These are phyloP conservation scores for Diddensiella caesifluorescens DNA, from an alignment of 805 yeast species.

Conservation along the genomic window DNA sequence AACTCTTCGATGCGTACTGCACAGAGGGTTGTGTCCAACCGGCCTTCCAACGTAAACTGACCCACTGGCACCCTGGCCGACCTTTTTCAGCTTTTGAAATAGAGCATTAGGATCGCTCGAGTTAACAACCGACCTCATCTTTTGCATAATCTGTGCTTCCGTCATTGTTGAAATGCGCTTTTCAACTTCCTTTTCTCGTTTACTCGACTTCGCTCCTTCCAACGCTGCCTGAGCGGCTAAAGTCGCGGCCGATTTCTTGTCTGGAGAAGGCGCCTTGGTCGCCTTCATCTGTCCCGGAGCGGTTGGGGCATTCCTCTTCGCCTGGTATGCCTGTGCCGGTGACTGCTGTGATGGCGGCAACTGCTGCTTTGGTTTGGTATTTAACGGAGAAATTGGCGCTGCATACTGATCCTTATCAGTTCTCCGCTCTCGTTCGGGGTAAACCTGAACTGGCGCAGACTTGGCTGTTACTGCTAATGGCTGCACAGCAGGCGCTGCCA, in stretches of 20 bases:
- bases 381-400: slow-evolving; percentile 1
- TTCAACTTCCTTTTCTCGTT: slow-evolving; percentile 57
- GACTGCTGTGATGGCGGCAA: background rate
- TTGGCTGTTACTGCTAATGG: background rate
- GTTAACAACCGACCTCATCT: slow-evolving; percentile 75
- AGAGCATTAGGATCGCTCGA: slow-evolving; percentile 77
- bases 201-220: slow-evolving; percentile 14
- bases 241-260: slow-evolving; percentile 9
- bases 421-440: slow-evolving; percentile 3
- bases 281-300: too few relatives aligned
- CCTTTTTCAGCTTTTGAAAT: slow-evolving; percentile 53
- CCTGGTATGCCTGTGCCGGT: background rate
- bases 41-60: slow-evolving; percentile 86
- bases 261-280: too few relatives aligned
- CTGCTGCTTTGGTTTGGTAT: slow-evolving; percentile 7
- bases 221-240: slow-evolving; percentile 29
- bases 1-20: slow-evolving; percentile 40
- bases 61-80: slow-evolving; percentile 98
- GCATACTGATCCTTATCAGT: background rate
- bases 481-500: background rate
- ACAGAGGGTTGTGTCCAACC: slow-evolving; percentile 33
- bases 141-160: slow-evolving; percentile 83
- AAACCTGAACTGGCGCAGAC: background rate
- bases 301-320: background rate
- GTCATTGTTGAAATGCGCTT: slow-evolving; percentile 58